phyloP scores from a whole-genome alignment of 805 yeast genomes.

The Maudiozyma bulderi region DNA sequence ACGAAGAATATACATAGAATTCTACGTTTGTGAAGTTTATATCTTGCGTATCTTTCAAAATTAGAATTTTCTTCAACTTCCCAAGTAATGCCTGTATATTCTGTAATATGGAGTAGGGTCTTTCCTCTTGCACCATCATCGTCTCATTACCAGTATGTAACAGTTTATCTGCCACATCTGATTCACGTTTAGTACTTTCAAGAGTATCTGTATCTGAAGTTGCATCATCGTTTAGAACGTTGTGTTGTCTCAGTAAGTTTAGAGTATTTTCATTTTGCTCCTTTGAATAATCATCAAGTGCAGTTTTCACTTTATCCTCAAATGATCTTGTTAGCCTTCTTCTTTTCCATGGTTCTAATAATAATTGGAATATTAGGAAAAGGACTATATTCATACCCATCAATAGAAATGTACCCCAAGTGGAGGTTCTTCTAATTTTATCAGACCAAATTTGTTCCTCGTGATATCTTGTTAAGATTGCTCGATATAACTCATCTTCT shows the following conservation, averaged over 20 bases:
- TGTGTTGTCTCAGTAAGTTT: background rate
- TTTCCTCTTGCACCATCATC: no score
- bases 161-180: background rate
- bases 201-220: background rate
- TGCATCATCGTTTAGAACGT: background rate
- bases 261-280: background rate
- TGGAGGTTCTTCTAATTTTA: conserved; percentile 83
- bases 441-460: conserved; percentile 99
- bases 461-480: conserved; percentile 80
- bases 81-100: background rate
- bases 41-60: conserved; percentile 3
- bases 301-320: conserved; percentile 63
- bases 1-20: conserved; percentile 11
- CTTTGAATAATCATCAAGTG: conserved; percentile 32
- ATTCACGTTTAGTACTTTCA: background rate
- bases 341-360: conserved; percentile 93
- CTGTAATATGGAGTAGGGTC: no score
- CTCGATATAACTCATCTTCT: conserved; percentile 58
- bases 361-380: conserved; percentile 71
- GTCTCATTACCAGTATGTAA: no score
- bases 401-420: conserved; percentile 90
- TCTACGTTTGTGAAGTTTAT: conserved; percentile 9
- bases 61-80: background rate
- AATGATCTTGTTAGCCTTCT: conserved; percentile 70
- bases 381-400: conserved; percentile 80